Evolutionary conservation across 257 asterid species (phyloP), one percentile per base, ranked within the genome.

Genomic region (Echites panduratus): DNA sequence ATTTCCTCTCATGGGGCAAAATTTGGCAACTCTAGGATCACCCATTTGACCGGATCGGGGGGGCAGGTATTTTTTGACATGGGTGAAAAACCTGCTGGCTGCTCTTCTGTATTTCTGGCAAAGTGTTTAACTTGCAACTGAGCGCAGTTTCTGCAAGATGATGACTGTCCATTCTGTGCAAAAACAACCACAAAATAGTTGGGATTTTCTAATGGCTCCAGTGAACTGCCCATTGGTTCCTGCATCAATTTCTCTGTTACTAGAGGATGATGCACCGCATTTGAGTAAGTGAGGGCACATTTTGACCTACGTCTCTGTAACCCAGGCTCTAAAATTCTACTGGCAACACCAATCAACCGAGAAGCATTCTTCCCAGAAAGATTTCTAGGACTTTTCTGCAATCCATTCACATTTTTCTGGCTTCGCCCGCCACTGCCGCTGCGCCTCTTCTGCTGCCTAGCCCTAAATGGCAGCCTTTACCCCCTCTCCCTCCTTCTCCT

Each of bases 321-420:
- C 61, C 96, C 95, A 64, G 98, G 98, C 76, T 94, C 99, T 83
- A 92, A 80, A 61, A 95, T 95, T 79, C 75, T 80, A 75, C 89
- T 81, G 38, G 99, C 99, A 35, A 93, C 97, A 59, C 95, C 96
- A 58, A 90, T 83, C 83, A 95, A 81, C 74, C 87, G 81, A 45
- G 98, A 87, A 9, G 95, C 73, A 62, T 79, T 87, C 77, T 79
- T 89, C 79, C 86, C 85, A 10, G 97, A 73, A 67, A 80, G 68
- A 84, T 70, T 86, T 70, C 85, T 82, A 1, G 97, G 89, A 69
- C 89, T 95, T 80, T 85, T 92, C n/a, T n/a, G n/a, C n/a, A n/a
- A n/a, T n/a, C n/a, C n/a, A n/a, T n/a, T n/a, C n/a, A n/a, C n/a
- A n/a, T n/a, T n/a, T n/a, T n/a, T n/a, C n/a, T n/a, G n/a, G n/a